phyloP scores from a whole-genome alignment of 169 alveolate genomes.

The Eimeria nieschulzi region DNA sequence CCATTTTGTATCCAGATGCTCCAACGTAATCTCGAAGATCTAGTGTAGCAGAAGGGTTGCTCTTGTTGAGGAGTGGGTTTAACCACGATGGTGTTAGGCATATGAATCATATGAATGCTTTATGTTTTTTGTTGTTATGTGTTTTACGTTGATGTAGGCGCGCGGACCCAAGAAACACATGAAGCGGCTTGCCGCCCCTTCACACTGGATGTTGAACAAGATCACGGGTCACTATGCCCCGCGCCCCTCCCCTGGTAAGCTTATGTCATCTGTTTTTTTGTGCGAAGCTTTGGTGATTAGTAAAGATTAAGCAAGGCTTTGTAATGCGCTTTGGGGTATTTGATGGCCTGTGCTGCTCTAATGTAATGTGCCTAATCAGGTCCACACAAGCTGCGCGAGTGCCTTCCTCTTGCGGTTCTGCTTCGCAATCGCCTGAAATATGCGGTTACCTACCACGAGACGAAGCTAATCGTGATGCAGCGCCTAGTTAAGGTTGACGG shows the following conservation, averaged over 20 bases:
- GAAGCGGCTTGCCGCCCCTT: constrained; percentile 99
- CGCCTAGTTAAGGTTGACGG: constrained; percentile 95
- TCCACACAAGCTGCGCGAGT: constrained; percentile 98
- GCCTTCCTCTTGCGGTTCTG: constrained; percentile 94
- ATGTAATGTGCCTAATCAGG: constrained; percentile 79
- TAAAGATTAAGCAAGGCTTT: too few relatives aligned
- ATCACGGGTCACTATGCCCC: constrained; percentile 96
- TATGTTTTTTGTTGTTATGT: not conserved
- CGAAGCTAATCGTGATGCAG: constrained; percentile 95
- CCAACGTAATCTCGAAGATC: not conserved
- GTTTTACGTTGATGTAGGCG: constrained; percentile 82
- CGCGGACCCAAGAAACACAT: constrained; percentile 99
- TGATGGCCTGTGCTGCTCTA: too few relatives aligned
- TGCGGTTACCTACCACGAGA: constrained; percentile 95
- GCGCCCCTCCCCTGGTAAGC: constrained; percentile 93
- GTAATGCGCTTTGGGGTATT: too few relatives aligned
- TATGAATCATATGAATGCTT: not conserved
- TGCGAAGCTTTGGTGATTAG: too few relatives aligned
- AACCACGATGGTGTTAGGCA: not conserved
- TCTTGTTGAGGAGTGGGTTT: not conserved
- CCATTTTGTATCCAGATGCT: not conserved
- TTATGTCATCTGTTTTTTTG: constrained; percentile 41
- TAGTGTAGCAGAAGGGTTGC: not conserved
- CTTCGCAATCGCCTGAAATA: constrained; percentile 96
- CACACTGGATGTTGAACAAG: constrained; percentile 98